Evolutionary conservation across 2,329 filamentous ascomycete species (phyloP).

Genomic region (Alternaria infectoria): DNA sequence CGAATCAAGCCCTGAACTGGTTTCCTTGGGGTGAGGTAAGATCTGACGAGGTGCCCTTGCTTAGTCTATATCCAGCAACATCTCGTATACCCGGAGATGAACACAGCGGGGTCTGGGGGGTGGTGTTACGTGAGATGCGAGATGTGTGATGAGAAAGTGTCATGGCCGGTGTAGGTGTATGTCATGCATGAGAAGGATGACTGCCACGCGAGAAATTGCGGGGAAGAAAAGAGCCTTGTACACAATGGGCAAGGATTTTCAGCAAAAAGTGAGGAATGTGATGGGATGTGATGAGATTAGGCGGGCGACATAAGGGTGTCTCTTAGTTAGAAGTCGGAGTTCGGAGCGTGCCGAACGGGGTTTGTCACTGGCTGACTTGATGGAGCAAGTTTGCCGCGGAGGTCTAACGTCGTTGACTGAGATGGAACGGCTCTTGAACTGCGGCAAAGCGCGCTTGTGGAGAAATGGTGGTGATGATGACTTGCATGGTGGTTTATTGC

Average conservation of each 20-base stretch:
- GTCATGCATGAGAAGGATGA: background rate
- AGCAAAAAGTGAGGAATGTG: background rate
- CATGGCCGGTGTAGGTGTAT: background rate
- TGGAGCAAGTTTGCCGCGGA: background rate
- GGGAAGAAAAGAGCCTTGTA: background rate
- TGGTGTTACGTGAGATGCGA: background rate
- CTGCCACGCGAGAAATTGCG: background rate
- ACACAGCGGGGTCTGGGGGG: background rate
- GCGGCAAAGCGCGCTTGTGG: background rate
- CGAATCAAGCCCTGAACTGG: background rate
- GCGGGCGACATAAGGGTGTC: background rate
- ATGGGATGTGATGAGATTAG: constrained; percentile 1
- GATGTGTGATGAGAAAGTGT: background rate
- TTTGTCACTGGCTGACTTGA: background rate
- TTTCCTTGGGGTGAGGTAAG: background rate
- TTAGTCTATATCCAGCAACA: background rate
- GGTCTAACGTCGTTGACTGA: background rate
- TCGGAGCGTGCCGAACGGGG: constrained; percentile 2
- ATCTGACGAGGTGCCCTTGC: background rate
- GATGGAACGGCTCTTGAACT: background rate
- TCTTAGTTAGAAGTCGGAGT: background rate
- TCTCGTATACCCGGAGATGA: background rate
- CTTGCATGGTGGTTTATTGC: background rate
- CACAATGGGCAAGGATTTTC: background rate
- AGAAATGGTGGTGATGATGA: background rate